Base-by-base conservation (phyloP, 2,329 filamentous ascomycete species). In the Alternaria sp. region DNA sequence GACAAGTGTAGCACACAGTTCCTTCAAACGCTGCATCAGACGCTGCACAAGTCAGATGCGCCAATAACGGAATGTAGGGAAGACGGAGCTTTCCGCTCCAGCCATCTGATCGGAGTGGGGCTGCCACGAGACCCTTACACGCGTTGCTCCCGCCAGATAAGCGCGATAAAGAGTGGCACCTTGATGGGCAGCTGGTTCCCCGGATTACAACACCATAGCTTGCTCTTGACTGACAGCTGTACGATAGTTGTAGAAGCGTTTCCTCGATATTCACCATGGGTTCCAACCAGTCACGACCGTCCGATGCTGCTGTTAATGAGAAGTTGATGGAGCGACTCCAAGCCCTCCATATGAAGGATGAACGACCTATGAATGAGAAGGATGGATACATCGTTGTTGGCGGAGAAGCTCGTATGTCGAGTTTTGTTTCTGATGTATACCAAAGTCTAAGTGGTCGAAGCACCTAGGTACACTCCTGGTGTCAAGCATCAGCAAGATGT, bases 321-420 rank as follows among this genome's bases (percentile, higher is more conserved):
- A 73, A 78, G 70, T 72, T 80, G 37, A 58, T 76, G 26, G 75
- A 80, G 66, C 74, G 77, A 37, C 75, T 81, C 21, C 76, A 78
- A 59, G 75, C 76, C 53, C 76, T 86, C 45, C 78, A 83, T 53
- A 59, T 85, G 34, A 73, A 72, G 48, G 79, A 82, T 53, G 74
- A 81, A 17, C 66, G 69, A 29, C 61, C 69, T 14, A 66, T 73
- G 42, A 72, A 76, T 34, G 80, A 83, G 41, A 81, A 84, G 37
- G 84, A 85, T 48, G 84, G 84, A 33, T 87, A 83, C 56, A 75
- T 86, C 29, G 78, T 84, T 58, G 75, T 87, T n/a, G 78, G 79
- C 29, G 75, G 76, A 51, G 80, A 82, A 71, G 80, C 80, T 62
- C 72, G 70, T 68, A 73, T 31, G 72, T 68, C 10, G 11, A 33